phyloP scores from a whole-genome alignment of 495 filamentous ascomycete species.

The Talaromyces stipitatus region DNA sequence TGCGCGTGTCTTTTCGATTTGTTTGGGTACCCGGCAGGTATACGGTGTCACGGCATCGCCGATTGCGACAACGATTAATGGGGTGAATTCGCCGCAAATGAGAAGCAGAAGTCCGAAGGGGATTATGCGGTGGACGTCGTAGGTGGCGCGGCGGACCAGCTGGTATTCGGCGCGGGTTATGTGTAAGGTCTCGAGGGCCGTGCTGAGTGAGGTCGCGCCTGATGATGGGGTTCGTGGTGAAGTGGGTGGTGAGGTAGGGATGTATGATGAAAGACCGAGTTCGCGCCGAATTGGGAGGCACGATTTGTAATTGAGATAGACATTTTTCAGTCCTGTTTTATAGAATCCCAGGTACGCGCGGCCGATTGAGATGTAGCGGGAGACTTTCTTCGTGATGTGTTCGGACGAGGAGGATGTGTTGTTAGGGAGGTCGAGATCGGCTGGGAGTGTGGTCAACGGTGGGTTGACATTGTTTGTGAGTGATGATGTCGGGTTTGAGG shows the following conservation, averaged over 20 bases:
- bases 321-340: slow-evolving; percentile 69
- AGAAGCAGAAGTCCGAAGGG: slow-evolving; percentile 65
- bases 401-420: slow-evolving; percentile 13
- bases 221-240: slow-evolving; percentile 7
- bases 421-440: slow-evolving; percentile 26
- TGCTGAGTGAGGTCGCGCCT: slow-evolving; percentile 13
- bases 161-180: slow-evolving; percentile 57
- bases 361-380: slow-evolving; percentile 31
- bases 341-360: slow-evolving; percentile 63
- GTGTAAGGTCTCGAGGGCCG: slow-evolving; percentile 14
- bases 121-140: slow-evolving; percentile 69
- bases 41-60: slow-evolving; percentile 62
- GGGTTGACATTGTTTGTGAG: slow-evolving; percentile 24
- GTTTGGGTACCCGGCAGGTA: slow-evolving; percentile 72
- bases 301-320: slow-evolving; percentile 48
- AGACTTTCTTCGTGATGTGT: slow-evolving; percentile 20
- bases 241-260: slow-evolving; percentile 27
- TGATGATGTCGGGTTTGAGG: slow-evolving; percentile 9
- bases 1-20: slow-evolving; percentile 50
- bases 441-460: slow-evolving; percentile 31
- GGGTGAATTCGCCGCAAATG: slow-evolving; percentile 78
- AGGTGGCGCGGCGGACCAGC: slow-evolving; percentile 51
- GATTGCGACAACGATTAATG: slow-evolving; percentile 61
- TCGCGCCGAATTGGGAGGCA: slow-evolving; percentile 24
- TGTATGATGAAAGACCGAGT: slow-evolving; percentile 21